These are phyloP conservation scores for Lipomyces starkeyi DNA, from an alignment of 805 yeast species.

Conservation along the genomic window DNA sequence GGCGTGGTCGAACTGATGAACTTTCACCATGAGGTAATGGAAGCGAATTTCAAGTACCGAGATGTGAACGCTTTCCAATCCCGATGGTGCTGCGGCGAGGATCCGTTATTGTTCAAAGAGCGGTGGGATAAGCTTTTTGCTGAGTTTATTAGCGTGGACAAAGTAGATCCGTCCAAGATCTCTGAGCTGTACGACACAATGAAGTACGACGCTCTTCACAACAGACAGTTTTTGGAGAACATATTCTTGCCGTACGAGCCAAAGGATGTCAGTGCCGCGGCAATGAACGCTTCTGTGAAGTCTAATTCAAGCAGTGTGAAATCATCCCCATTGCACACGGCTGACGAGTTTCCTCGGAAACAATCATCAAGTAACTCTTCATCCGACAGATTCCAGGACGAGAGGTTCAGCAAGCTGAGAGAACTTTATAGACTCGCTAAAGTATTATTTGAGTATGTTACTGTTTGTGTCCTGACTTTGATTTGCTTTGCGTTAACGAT, in stretches of 20 bases:
- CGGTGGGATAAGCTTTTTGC: conserved; percentile 96
- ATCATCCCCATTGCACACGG: conserved; percentile 50
- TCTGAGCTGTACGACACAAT: conserved; percentile 96
- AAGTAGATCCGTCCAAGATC: conserved; percentile 96
- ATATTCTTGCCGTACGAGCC: conserved; percentile 71
- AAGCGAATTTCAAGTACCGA: conserved; percentile 70
- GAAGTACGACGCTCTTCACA: conserved; percentile 97
- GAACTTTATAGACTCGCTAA: conserved; percentile 90
- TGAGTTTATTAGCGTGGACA: conserved; percentile 90
- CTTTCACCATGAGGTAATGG: conserved; percentile 84
- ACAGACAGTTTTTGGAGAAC: conserved; percentile 82
- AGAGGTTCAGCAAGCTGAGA: conserved; percentile 56
- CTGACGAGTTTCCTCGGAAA: conserved; percentile 61
- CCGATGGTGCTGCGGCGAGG: conserved; percentile 97
- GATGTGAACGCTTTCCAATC: conserved; percentile 72
- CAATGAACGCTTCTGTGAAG: background rate
- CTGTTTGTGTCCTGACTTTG: background rate
- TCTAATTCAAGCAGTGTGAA: conserved; percentile 27
- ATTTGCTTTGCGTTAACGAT: background rate
- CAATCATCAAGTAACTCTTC: conserved; percentile 42
- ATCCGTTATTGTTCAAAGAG: conserved; percentile 85
- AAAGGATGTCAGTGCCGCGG: conserved; percentile 43
- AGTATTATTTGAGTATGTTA: conserved; percentile 82
- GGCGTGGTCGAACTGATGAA: conserved; percentile 95
- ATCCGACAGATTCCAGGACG: conserved; percentile 29